Conservation (phyloP, 1,284 basidiomycete species). For the Phylloboletellus chloephorus region DNA sequence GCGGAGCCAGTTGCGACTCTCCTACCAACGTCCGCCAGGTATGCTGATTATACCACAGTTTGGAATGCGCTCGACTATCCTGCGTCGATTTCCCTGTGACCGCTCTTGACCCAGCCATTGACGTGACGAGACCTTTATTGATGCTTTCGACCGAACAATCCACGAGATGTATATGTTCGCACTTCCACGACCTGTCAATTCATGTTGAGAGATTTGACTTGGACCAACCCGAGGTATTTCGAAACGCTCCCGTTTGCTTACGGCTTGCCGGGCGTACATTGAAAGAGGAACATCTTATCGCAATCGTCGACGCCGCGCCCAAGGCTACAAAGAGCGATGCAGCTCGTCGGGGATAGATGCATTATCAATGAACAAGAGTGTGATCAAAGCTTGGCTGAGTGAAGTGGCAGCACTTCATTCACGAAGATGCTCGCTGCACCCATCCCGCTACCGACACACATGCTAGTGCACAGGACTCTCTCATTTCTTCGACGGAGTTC, state of each 20-base stretch:
- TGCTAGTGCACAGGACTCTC: constrained; percentile 71
- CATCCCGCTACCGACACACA: constrained; percentile 90
- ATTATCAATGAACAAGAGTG: constrained; percentile 1
- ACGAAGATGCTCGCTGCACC: constrained; percentile 81
- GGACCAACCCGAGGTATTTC: constrained; percentile 57
- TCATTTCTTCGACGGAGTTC: constrained; percentile 68
- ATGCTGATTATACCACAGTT: constrained; percentile 50
- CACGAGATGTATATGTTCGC: constrained; percentile 51
- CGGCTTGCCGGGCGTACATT: constrained; percentile 66
- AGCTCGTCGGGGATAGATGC: neutral
- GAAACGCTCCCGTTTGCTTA: constrained; percentile 60
- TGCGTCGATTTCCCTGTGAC: constrained; percentile 62
- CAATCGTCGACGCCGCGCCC: constrained; percentile 46
- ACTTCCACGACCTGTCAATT: neutral
- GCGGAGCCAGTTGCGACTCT: constrained; percentile 12
- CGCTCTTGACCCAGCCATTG: constrained; percentile 46
- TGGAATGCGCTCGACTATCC: constrained; percentile 72
- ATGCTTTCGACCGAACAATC: constrained; percentile 41
- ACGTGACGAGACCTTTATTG: constrained; percentile 45
- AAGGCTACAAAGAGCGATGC: constrained; percentile 3
- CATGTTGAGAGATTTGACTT: constrained; percentile 9
- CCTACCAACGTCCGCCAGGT: constrained; percentile 29
- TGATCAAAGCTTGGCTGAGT: constrained; percentile 23
- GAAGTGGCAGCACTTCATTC: constrained; percentile 48
- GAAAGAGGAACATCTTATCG: constrained; percentile 69